Evolutionary conservation across 768 basidiomycete genomes (phyloP).

Genomic region (Rubroboletus pulcherrimus): DNA sequence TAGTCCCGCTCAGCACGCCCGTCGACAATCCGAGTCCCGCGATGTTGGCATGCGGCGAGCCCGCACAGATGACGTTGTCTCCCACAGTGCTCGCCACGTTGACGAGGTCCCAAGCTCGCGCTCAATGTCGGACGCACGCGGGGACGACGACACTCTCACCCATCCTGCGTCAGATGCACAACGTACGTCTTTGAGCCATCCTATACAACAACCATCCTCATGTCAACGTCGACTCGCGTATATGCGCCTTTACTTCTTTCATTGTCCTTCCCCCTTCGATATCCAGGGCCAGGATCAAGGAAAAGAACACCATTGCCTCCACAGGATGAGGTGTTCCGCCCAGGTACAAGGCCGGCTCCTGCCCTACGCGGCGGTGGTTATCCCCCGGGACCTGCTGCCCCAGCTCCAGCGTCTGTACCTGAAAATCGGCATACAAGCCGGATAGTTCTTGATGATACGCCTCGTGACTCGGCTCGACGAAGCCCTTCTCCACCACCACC

Average conservation of each 20-base stretch:
- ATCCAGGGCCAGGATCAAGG: constrained; percentile 30
- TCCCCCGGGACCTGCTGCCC: constrained; percentile 2
- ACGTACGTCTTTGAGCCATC: constrained; percentile 37
- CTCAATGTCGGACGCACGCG: constrained; percentile 15
- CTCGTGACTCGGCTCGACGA: constrained; percentile 11
- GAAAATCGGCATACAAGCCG: constrained; percentile 9
- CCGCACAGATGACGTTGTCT: constrained; percentile 17
- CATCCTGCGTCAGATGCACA: constrained; percentile 30
- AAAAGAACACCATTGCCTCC: constrained; percentile 37
- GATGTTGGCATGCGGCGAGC: constrained; percentile 18
- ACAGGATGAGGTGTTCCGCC: constrained; percentile 31
- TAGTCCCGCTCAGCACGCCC: constrained; percentile 8
- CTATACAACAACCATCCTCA: constrained; percentile 27
- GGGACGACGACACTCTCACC: constrained; percentile 16
- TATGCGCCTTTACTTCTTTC: constrained; percentile 19
- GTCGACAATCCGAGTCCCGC: constrained; percentile 10
- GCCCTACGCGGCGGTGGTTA: constrained; percentile 8
- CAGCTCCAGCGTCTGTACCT: constrained; percentile 2
- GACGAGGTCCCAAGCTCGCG: constrained; percentile 23
- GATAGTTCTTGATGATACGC: neutral
- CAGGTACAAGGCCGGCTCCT: constrained; percentile 13
- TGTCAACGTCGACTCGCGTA: constrained; percentile 24
- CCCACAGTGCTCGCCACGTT: constrained; percentile 7
- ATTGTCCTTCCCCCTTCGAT: constrained; percentile 16
- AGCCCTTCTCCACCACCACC: constrained; percentile 13